Evolutionary conservation across 768 basidiomycete species (phyloP).

Genomic region (Rossbeevera mucosa): DNA sequence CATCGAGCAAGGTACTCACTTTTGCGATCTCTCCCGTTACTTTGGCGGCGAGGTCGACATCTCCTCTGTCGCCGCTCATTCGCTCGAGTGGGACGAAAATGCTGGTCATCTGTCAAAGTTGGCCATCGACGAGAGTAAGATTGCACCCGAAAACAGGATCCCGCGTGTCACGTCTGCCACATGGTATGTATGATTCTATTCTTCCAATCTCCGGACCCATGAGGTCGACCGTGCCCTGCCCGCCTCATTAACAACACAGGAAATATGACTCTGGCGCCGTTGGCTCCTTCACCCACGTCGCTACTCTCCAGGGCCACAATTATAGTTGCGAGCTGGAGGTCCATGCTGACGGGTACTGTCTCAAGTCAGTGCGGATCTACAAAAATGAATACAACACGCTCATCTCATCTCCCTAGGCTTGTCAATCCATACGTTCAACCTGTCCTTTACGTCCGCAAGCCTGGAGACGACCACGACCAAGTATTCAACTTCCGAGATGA

Average conservation of each 20-base stretch:
- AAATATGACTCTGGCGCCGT: slow-evolving; percentile 96
- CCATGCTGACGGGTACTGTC: slow-evolving; percentile 87
- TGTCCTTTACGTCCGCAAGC: slow-evolving; percentile 77
- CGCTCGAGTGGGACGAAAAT: slow-evolving; percentile 88
- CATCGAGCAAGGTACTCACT: slow-evolving; percentile 93
- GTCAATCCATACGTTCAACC: slow-evolving; percentile 94
- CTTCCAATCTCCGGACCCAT: slow-evolving; percentile 19
- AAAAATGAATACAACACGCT: slow-evolving; percentile 7
- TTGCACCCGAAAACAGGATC: slow-evolving; percentile 83
- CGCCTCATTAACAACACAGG: slow-evolving; percentile 39
- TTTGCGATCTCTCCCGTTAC: slow-evolving; percentile 94
- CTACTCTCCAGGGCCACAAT: slow-evolving; percentile 85
- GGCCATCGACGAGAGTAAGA: slow-evolving; percentile 77
- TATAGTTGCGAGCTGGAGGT: slow-evolving; percentile 96
- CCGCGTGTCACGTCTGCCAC: slow-evolving; percentile 90
- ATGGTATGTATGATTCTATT: slow-evolving; percentile 69
- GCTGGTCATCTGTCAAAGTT: slow-evolving; percentile 83
- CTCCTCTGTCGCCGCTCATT: slow-evolving; percentile 72
- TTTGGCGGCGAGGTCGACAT: slow-evolving; percentile 96
- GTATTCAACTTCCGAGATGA: slow-evolving; percentile 70
- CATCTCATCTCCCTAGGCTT: slow-evolving; percentile 44
- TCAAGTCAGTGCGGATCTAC: slow-evolving; percentile 50
- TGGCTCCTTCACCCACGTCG: slow-evolving; percentile 85
- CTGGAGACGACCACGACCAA: slow-evolving; percentile 76
- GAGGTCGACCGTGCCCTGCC: slow-evolving; percentile 11